Evolutionary conservation across 2,329 filamentous ascomycete genomes (phyloP).

Genomic region (Nothophaeocryptopus gaeumannii): DNA sequence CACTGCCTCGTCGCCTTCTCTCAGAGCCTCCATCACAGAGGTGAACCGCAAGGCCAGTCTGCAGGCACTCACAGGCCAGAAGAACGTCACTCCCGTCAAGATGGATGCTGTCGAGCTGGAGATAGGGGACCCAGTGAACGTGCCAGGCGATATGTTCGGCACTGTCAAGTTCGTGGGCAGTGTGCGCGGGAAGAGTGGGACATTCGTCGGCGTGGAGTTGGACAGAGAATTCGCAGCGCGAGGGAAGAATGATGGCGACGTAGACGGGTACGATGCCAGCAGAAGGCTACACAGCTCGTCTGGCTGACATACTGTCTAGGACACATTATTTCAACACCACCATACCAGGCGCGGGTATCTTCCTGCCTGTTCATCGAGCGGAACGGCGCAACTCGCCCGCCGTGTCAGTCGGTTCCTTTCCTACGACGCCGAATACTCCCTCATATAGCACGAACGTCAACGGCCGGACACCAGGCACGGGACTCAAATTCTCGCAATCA

Average conservation of each 20-base stretch:
- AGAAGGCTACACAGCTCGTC: background rate
- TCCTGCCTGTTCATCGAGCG: conserved; percentile 81
- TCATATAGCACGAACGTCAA: conserved; percentile 54
- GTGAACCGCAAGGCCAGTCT: conserved; percentile 69
- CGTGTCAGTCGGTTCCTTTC: conserved; percentile 53
- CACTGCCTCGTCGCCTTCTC: conserved; percentile 44
- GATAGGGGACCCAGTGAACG: conserved; percentile 82
- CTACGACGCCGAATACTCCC: conserved; percentile 68
- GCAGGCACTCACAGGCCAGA: conserved; percentile 64
- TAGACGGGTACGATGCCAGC: conserved; percentile 68
- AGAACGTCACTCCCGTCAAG: conserved; percentile 40
- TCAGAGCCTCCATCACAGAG: conserved; percentile 42
- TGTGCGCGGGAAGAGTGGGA: conserved; percentile 84
- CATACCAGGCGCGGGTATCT: conserved; percentile 81
- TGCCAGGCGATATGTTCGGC: conserved; percentile 89
- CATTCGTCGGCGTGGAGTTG: conserved; percentile 90
- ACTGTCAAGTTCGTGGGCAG: conserved; percentile 83
- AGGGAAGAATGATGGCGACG: conserved; percentile 95
- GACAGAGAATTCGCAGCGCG: conserved; percentile 72
- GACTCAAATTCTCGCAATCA: conserved; percentile 84
- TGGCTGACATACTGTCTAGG: conserved; percentile 10
- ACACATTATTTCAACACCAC: conserved; percentile 75
- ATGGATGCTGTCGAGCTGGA: conserved; percentile 57
- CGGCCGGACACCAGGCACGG: conserved; percentile 44
- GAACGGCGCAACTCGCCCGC: conserved; percentile 62